phyloP scores from a whole-genome alignment of 352 stramenopile genomes.

The Globisporangium ultimum region DNA sequence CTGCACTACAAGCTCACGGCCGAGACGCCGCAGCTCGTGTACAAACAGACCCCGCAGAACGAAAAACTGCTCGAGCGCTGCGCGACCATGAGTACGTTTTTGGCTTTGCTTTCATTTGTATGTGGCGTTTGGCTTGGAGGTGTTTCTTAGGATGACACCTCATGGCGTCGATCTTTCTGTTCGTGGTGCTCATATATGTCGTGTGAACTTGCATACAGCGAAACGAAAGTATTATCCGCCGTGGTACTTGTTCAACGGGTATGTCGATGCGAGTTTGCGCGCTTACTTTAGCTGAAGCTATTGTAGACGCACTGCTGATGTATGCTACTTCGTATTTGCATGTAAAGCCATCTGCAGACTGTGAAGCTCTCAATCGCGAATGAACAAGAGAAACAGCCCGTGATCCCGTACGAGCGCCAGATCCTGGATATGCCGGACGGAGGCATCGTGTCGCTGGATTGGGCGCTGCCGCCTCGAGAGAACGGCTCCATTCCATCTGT shows the following conservation, averaged over 20 bases:
- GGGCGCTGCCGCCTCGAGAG: conserved; percentile 31
- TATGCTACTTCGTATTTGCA: background rate
- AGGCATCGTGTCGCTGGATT: conserved; percentile 68
- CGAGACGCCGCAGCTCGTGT: conserved; percentile 41
- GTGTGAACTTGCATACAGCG: conserved; percentile 14
- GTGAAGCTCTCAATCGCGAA: conserved; percentile 41
- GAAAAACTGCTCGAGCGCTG: conserved; percentile 34
- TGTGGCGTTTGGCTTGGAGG: no score
- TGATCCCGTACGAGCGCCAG: conserved; percentile 51
- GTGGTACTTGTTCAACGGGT: conserved; percentile 61
- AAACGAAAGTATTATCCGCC: conserved; percentile 46
- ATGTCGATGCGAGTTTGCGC: background rate
- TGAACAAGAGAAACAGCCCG: conserved; percentile 22
- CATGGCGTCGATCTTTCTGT: no score
- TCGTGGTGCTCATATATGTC: background rate
- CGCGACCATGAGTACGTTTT: conserved; percentile 30
- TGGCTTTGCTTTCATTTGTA: background rate
- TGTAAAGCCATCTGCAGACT: conserved; percentile 46
- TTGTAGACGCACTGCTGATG: no score
- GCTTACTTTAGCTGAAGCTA: background rate
- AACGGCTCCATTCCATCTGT: conserved; percentile 17
- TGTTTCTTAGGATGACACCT: no score
- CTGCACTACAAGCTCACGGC: conserved; percentile 35
- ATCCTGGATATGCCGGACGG: conserved; percentile 59
- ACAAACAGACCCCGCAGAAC: conserved; percentile 32